These are phyloP conservation scores for Sarocladium brachiariae DNA, from an alignment of 2,329 filamentous ascomycete genomes.

Conservation along the genomic window DNA sequence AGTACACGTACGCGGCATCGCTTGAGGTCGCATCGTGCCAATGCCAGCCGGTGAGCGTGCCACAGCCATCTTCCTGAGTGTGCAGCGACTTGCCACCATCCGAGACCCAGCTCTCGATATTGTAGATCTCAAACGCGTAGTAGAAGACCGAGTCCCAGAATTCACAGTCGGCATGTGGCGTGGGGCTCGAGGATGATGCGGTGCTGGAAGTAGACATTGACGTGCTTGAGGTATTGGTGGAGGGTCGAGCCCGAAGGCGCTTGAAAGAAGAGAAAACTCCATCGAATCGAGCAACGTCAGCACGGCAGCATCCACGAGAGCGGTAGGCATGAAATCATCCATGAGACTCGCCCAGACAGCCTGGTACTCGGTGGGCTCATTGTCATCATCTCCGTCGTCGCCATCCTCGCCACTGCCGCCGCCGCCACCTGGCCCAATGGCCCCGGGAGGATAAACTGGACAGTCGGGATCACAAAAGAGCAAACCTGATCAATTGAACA, in stretches of 20 bases:
- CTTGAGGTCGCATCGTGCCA: constrained; percentile 4
- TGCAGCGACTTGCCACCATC: constrained; percentile 11
- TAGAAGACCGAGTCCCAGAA: too few species aligned
- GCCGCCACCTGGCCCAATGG: too few species aligned
- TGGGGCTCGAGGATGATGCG: too few species aligned
- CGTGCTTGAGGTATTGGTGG: not conserved
- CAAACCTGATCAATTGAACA: not conserved
- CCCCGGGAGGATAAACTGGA: constrained; percentile 9
- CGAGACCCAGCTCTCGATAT: constrained; percentile 10
- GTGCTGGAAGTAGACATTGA: not conserved
- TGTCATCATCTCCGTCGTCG: constrained; percentile 1
- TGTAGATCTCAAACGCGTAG: constrained; percentile 10
- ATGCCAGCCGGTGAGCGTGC: constrained; percentile 13
- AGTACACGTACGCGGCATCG: constrained; percentile 11
- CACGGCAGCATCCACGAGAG: too few species aligned
- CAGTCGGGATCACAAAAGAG: constrained; percentile 10
- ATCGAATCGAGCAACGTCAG: too few species aligned
- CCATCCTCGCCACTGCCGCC: not conserved
- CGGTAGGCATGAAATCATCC: too few species aligned
- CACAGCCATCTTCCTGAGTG: constrained; percentile 11
- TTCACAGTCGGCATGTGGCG: not conserved
- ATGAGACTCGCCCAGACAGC: too few species aligned
- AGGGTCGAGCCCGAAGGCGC: too few species aligned
- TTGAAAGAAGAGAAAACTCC: too few species aligned
- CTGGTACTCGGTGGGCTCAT: not conserved